Conservation (phyloP, 176 grass and related monocot species). For the Zoysia pacifica region DNA sequence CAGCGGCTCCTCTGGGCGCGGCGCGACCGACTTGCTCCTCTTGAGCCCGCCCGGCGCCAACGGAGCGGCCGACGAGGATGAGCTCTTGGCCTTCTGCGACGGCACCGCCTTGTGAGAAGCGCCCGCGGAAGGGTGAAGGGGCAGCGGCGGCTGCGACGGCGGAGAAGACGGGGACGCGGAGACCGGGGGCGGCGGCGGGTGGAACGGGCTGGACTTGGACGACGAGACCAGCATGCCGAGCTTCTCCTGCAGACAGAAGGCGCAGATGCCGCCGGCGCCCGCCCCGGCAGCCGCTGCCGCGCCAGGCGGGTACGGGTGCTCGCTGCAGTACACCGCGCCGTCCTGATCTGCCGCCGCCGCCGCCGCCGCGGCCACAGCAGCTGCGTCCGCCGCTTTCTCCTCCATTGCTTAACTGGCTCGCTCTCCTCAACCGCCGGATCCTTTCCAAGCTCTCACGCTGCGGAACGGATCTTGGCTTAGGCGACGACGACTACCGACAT, state of each 20-base stretch:
- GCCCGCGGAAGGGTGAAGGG: slow-evolving; percentile 28
- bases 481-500: slow-evolving; percentile 9
- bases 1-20: slow-evolving; percentile 53
- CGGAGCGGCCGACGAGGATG: background rate
- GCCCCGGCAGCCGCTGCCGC: slow-evolving; percentile 47
- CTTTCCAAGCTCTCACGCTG: background rate
- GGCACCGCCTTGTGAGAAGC: slow-evolving; percentile 11
- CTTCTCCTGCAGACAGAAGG: slow-evolving; percentile 99
- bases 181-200: slow-evolving; percentile 52
- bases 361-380: slow-evolving; percentile 4
- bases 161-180: slow-evolving; percentile 59
- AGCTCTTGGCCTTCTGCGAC: background rate
- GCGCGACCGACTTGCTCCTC: slow-evolving; percentile 82
- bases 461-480: slow-evolving; percentile 30
- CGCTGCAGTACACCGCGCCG: slow-evolving; percentile 64
- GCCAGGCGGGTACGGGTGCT: slow-evolving; percentile 81
- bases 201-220: slow-evolving; percentile 81
- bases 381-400: slow-evolving; percentile 38
- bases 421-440: background rate
- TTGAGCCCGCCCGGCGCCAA: slow-evolving; percentile 40
- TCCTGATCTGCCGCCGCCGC: slow-evolving; percentile 43
- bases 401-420: slow-evolving; percentile 27
- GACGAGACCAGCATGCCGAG: slow-evolving; percentile 93
- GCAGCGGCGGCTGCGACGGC: slow-evolving; percentile 18
- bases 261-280: slow-evolving; percentile 72